These are phyloP conservation scores for Berberis vulgaris DNA, from an alignment of 164 flowering plant species.

Conservation along the genomic window DNA sequence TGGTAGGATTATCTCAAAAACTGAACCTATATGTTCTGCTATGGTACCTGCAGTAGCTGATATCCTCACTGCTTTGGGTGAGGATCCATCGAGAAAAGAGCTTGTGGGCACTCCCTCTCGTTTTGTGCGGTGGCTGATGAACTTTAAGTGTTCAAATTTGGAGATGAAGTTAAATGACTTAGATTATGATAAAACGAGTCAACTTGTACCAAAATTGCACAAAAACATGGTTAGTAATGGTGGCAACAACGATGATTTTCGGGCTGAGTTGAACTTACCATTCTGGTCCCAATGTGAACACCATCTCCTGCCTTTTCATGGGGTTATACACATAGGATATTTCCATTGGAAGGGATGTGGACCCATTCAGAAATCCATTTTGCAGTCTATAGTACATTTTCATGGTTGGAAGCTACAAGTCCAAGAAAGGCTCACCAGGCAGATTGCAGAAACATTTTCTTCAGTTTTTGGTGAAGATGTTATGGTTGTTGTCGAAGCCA, in stretches of 20 bases:
- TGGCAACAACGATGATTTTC: slow-evolving; percentile 18
- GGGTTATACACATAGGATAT: slow-evolving; percentile 83
- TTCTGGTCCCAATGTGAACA: slow-evolving; percentile 97
- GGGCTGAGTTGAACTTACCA: slow-evolving; percentile 55
- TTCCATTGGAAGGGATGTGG: slow-evolving; percentile 24
- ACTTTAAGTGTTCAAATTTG: slow-evolving; percentile 43
- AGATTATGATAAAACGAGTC: slow-evolving; percentile 13
- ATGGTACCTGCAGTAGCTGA: slow-evolving; percentile 61
- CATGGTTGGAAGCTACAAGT: slow-evolving; percentile 92
- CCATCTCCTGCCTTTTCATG: slow-evolving; percentile 91
- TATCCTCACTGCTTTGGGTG: slow-evolving; percentile 66
- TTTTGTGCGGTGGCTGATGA: slow-evolving; percentile 81
- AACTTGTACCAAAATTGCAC: slow-evolving; percentile 9
- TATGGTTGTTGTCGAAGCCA: slow-evolving; percentile 88
- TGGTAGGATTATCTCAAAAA: slow-evolving; percentile 17
- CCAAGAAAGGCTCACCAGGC: slow-evolving; percentile 87
- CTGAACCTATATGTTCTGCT: slow-evolving; percentile 23
- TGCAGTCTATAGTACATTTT: slow-evolving; percentile 72
- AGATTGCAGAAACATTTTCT: slow-evolving; percentile 81
- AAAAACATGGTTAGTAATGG: slow-evolving; percentile 13
- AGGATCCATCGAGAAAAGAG: slow-evolving; percentile 73
- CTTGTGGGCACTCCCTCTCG: slow-evolving; percentile 68
- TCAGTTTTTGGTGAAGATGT: slow-evolving; percentile 54
- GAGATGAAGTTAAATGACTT: slow-evolving; percentile 55
- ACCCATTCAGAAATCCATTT: slow-evolving; percentile 35